A percentile compares a stretch with the other conserved stretches of the same genome.
Evolutionary conservation across 805 yeast species (phyloP).

Genomic region (Candida ficus): DNA sequence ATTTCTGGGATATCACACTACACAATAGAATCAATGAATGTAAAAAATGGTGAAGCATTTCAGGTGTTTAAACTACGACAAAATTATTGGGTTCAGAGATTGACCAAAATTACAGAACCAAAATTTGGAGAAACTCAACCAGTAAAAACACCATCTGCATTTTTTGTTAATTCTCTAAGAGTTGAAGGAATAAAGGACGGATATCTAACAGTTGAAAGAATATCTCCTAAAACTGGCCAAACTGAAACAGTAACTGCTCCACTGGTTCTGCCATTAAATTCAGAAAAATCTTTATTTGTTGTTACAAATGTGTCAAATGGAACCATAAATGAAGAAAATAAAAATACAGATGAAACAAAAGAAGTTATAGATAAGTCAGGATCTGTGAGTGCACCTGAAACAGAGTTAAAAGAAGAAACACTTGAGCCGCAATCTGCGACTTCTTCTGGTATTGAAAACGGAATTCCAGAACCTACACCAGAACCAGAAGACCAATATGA

Average conservation of each 20-base stretch:
- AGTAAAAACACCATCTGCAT: not conserved
- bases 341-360: not conserved
- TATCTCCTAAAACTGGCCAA: no score
- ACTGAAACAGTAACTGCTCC: no score
- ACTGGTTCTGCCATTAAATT: not conserved
- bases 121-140: not conserved
- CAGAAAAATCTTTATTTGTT: not conserved
- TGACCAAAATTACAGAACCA: not conserved
- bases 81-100: slow-evolving; percentile 1
- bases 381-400: not conserved
- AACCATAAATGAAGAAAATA: not conserved
- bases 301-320: not conserved
- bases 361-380: not conserved
- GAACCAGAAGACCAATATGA: no score
- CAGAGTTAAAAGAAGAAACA: not conserved
- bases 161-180: not conserved
- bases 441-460: no score
- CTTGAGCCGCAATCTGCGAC: not conserved
- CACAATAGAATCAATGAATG: not conserved
- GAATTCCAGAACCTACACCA: no score
- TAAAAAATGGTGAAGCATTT: not conserved
- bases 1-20: not conserved
- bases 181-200: no score
- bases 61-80: slow-evolving; percentile 1
- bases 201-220: no score